Conservation (phyloP, 768 basidiomycete species). For the Trametopsis cervina region DNA sequence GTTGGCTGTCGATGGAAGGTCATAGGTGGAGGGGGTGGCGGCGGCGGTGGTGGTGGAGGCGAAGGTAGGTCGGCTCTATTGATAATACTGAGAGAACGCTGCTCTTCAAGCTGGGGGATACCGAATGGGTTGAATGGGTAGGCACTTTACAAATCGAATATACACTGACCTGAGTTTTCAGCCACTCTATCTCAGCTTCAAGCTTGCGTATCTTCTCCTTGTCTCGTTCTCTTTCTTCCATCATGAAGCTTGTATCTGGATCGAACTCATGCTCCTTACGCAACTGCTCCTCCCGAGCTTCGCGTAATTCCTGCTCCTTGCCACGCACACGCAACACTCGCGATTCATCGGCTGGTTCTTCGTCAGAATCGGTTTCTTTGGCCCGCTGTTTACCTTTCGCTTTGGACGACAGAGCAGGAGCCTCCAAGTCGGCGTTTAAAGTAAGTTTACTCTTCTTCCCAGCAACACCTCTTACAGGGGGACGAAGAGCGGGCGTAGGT, state of each 20-base stretch:
- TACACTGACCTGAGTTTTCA: slow-evolving; percentile 43
- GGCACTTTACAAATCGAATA: no score
- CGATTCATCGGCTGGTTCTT: slow-evolving; percentile 30
- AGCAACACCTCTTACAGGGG: neutral
- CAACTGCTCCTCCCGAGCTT: slow-evolving; percentile 44
- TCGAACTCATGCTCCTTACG: slow-evolving; percentile 31
- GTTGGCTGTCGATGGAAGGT: neutral
- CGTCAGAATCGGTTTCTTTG: neutral
- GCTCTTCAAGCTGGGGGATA: slow-evolving; percentile 6
- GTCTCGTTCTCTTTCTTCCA: slow-evolving; percentile 44
- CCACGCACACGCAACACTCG: slow-evolving; percentile 44
- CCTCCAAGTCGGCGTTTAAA: neutral
- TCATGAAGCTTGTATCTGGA: slow-evolving; percentile 24
- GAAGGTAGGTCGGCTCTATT: slow-evolving; percentile 17
- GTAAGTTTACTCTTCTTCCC: no score
- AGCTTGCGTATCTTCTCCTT: slow-evolving; percentile 57
- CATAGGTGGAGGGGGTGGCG: slow-evolving; percentile 23
- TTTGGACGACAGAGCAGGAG: slow-evolving; percentile 2
- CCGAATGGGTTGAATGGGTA: neutral
- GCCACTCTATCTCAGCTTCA: slow-evolving; percentile 55
- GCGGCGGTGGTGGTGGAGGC: slow-evolving; percentile 38
- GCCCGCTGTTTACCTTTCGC: slow-evolving; percentile 26
- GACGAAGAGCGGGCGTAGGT: slow-evolving; percentile 2
- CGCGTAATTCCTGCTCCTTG: slow-evolving; percentile 56
- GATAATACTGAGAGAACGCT: neutral